These are phyloP conservation scores for Kwoniella sp. DNA, from an alignment of 768 basidiomycete genomes.

Conservation along the genomic window DNA sequence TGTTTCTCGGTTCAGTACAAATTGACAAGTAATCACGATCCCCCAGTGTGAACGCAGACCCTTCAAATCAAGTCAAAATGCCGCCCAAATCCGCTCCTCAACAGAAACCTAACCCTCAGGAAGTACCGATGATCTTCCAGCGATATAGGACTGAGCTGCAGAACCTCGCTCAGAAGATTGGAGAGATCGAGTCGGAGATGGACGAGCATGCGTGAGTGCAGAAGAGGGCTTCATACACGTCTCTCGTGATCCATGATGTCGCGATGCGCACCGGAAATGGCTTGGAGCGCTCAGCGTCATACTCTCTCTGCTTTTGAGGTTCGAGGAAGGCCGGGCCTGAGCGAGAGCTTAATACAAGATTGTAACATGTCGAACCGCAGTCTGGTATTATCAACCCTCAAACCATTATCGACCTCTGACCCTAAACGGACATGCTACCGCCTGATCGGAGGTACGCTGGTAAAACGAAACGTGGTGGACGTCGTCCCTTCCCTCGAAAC, in stretches of 20 bases:
- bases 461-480: conserved; percentile 93
- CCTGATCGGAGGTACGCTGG: conserved; percentile 90
- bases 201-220: conserved; percentile 90
- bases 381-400: conserved; percentile 82
- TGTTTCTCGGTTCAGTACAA: too few species aligned
- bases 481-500: conserved; percentile 86
- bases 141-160: conserved; percentile 86
- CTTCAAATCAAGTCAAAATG: conserved; percentile 24
- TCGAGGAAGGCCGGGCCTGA: too few species aligned
- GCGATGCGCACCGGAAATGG: too few species aligned
- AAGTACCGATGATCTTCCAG: conserved; percentile 63
- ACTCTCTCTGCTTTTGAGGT: too few species aligned
- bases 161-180: conserved; percentile 88
- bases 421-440: conserved; percentile 95
- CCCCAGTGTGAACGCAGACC: too few species aligned
- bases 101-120: conserved; percentile 35
- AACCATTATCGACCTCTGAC: conserved; percentile 77
- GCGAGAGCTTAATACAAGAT: too few species aligned
- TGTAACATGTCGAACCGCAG: too few species aligned
- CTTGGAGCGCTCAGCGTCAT: too few species aligned
- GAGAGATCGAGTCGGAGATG: conserved; percentile 91
- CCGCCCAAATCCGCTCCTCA: conserved; percentile 36
- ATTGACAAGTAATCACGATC: too few species aligned
- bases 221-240: too few species aligned
- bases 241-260: background rate